phyloP scores from a whole-genome alignment of 129 eudicot species.

The Centrapalus pauciflorus region DNA sequence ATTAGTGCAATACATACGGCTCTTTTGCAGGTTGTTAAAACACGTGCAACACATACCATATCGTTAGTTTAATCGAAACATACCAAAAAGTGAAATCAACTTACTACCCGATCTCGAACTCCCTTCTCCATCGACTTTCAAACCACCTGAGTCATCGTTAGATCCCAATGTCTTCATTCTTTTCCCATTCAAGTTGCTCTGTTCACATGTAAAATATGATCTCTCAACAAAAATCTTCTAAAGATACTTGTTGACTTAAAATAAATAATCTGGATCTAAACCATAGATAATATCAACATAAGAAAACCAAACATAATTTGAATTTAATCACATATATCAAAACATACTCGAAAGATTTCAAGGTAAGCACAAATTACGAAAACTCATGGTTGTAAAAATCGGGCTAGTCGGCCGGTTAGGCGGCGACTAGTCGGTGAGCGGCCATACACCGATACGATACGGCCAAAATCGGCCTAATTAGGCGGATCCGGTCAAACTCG shows the following conservation, averaged over 20 bases:
- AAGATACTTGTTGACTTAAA: not conserved
- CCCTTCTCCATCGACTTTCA: conserved; percentile 53
- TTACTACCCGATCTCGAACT: conserved; percentile 45
- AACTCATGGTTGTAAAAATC: no score
- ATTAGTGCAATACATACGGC: no score
- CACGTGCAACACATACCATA: no score
- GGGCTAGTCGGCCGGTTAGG: no score
- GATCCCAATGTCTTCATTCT: conserved; percentile 42
- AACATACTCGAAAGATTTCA: not conserved
- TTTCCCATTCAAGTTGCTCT: conserved; percentile 52
- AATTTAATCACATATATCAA: not conserved
- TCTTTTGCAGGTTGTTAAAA: no score
- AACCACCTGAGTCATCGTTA: conserved; percentile 35
- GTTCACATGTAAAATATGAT: not conserved
- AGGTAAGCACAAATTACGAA: not conserved
- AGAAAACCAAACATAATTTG: not conserved
- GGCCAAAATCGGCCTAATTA: no score
- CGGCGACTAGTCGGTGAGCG: no score
- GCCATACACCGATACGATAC: no score
- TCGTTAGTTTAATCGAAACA: no score
- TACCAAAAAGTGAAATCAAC: no score
- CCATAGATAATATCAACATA: not conserved
- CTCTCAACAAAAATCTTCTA: not conserved
- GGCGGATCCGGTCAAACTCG: no score
- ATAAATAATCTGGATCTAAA: conserved; percentile 9